Conservation (phyloP, 140 eudicot genomes). For the Flaveria floridana region DNA sequence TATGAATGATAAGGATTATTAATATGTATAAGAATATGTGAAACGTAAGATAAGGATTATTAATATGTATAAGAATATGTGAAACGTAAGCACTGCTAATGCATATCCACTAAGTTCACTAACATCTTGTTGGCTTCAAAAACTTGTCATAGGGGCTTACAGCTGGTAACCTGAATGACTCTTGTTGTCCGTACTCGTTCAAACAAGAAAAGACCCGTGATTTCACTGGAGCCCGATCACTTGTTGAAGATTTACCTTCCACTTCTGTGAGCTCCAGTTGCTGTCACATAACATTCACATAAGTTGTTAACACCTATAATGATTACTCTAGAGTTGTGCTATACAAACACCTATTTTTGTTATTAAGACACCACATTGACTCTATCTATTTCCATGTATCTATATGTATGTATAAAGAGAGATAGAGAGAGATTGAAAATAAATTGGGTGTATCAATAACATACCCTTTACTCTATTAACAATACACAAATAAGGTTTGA, state of each 20-base stretch:
- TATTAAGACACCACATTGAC: too few species aligned
- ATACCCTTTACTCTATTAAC: not conserved
- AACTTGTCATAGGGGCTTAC: slow-evolving; percentile 84
- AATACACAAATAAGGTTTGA: not conserved
- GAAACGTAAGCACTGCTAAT: not conserved
- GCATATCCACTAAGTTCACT: slow-evolving; percentile 33
- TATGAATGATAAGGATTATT: not conserved
- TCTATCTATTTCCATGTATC: too few species aligned
- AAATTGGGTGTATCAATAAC: too few species aligned
- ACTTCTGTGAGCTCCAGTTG: slow-evolving; percentile 27
- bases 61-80: slow-evolving; percentile 15
- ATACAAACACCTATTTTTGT: too few species aligned
- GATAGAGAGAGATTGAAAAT: too few species aligned
- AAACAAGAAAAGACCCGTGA: slow-evolving; percentile 41
- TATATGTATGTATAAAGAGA: too few species aligned
- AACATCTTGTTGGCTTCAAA: slow-evolving; percentile 77
- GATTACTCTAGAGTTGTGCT: not conserved
- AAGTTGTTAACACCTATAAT: not conserved
- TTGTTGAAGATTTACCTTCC: slow-evolving; percentile 21
- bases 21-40: slow-evolving; percentile 13
- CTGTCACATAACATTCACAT: slow-evolving; percentile 29
- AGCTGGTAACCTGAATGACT: slow-evolving; percentile 73
- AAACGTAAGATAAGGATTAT: not conserved
- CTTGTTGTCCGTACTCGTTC: slow-evolving; percentile 45
- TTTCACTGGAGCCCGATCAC: slow-evolving; percentile 6